phyloP scores from a whole-genome alignment of 345 rosid species.

The Syzygium aromaticum region DNA sequence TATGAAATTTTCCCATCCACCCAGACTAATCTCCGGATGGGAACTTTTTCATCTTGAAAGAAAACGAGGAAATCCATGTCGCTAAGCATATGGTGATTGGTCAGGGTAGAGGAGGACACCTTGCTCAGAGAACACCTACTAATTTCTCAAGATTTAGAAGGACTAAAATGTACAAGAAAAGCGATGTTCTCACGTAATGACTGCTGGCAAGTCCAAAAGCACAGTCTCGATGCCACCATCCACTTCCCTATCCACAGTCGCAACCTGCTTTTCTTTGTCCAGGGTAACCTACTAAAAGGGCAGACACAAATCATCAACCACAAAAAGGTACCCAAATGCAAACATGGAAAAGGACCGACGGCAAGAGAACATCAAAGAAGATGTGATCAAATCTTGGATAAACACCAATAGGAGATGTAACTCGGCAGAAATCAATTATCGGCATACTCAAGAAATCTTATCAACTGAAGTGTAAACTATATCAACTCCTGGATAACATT shows the following conservation, averaged over 20 bases:
- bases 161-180: neutral
- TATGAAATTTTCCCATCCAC: neutral
- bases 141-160: neutral
- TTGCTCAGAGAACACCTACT: neutral
- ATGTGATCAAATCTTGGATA: neutral
- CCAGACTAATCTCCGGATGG: neutral
- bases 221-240: constrained; percentile 93
- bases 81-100: neutral
- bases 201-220: constrained; percentile 72
- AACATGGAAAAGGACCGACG: neutral
- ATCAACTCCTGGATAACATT: neutral
- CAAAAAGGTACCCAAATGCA: neutral
- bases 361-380: neutral
- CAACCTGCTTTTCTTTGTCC: constrained; percentile 61
- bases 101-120: neutral
- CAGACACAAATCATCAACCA: constrained; percentile 3
- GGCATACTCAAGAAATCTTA: neutral
- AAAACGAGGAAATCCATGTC: neutral
- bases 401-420: neutral
- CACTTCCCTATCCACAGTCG: constrained; percentile 86
- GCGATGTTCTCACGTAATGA: constrained; percentile 51
- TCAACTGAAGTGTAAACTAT: neutral
- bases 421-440: neutral
- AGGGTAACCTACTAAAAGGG: constrained; percentile 62
- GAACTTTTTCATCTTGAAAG: neutral